Conservation (phyloP, 306 rosid genomes). For the Sophora flavescens region DNA sequence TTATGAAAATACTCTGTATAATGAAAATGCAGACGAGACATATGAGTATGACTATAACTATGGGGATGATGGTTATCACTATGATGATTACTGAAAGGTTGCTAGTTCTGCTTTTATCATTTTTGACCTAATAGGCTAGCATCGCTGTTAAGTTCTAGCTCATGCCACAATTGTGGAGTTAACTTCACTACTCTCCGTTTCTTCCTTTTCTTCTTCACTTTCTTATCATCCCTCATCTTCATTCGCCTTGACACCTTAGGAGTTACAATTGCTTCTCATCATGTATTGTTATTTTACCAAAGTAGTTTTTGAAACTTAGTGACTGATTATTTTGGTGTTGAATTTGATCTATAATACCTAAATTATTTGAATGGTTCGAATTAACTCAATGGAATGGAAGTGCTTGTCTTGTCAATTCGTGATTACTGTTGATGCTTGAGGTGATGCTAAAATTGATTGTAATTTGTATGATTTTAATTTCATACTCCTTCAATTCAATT, state of each 20-base stretch:
- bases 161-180: neutral
- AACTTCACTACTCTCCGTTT: neutral
- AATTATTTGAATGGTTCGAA: too few species aligned
- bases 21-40: conserved; percentile 37
- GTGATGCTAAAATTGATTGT: too few species aligned
- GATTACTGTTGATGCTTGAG: too few species aligned
- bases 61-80: conserved; percentile 35
- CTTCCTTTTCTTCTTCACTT: neutral
- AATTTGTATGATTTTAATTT: too few species aligned
- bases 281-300: neutral
- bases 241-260: neutral
- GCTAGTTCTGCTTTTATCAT: conserved; percentile 3
- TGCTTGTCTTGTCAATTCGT: too few species aligned
- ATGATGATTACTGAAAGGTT: conserved; percentile 29
- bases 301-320: neutral
- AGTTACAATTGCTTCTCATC: neutral
- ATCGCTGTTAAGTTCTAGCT: neutral
- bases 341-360: neutral
- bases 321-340: neutral
- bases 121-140: neutral
- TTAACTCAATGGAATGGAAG: too few species aligned
- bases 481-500: too few species aligned
- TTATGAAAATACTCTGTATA: conserved; percentile 24
- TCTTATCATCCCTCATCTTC: neutral
- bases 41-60: conserved; percentile 25